Conservation (phyloP, 2,329 filamentous ascomycete genomes). For the Penicillium brasilianum region DNA sequence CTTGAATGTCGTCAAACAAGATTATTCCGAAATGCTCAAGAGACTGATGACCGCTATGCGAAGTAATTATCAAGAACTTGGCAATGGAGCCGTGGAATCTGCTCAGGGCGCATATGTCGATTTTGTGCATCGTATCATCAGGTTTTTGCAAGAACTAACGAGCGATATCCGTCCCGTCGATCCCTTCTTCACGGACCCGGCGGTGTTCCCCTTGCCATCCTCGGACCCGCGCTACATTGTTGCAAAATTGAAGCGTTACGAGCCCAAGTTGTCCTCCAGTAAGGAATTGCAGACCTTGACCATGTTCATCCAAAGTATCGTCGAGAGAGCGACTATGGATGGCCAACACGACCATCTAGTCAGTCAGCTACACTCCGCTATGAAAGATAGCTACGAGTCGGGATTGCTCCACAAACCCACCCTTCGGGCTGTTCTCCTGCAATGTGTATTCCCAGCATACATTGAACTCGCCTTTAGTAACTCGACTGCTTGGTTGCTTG, state of each 20-base stretch:
- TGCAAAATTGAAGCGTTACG: constrained; percentile 64
- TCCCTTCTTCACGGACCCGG: constrained; percentile 64
- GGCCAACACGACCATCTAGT: constrained; percentile 62
- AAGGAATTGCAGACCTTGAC: constrained; percentile 60
- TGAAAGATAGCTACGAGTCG: constrained; percentile 51
- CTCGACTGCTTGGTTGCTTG: constrained; percentile 57
- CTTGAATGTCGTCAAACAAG: constrained; percentile 44
- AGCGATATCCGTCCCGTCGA: constrained; percentile 61
- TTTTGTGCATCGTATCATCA: constrained; percentile 65
- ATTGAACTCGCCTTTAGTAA: constrained; percentile 55
- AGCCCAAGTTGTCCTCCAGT: constrained; percentile 55
- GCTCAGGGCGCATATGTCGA: constrained; percentile 61
- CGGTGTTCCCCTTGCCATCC: constrained; percentile 63
- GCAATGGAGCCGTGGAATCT: constrained; percentile 35
- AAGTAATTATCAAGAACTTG: constrained; percentile 62
- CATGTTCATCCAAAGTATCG: constrained; percentile 64
- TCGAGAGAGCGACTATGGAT: constrained; percentile 63
- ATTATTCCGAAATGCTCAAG: constrained; percentile 59
- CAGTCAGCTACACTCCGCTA: constrained; percentile 58
- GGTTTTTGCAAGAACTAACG: constrained; percentile 65
- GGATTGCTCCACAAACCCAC: constrained; percentile 49
- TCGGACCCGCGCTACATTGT: constrained; percentile 67
- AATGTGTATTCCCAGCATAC: constrained; percentile 63
- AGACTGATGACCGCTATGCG: constrained; percentile 67
- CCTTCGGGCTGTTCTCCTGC: constrained; percentile 58